Conservation (phyloP, 495 filamentous ascomycete genomes). For the Ascobolus immersus region DNA sequence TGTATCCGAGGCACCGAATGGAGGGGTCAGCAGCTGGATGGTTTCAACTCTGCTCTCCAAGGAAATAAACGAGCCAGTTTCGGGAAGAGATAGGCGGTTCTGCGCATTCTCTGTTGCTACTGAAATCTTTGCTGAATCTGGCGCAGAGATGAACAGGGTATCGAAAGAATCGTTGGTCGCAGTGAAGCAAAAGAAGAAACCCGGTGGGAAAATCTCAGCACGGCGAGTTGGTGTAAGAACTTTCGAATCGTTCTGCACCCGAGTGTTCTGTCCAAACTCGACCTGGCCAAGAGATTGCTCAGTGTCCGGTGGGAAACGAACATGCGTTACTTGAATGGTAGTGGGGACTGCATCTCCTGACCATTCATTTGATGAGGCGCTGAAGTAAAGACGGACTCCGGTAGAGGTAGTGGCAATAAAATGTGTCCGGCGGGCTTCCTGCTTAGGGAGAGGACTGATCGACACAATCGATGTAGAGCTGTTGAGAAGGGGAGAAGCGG, state of each 20-base stretch:
- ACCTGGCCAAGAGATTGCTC: slow-evolving; percentile 11
- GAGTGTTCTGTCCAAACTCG: slow-evolving; percentile 3
- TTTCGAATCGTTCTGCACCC: slow-evolving; percentile 12
- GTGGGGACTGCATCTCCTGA: slow-evolving; percentile 50
- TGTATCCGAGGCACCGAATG: slow-evolving; percentile 38
- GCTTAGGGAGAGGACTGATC: slow-evolving; percentile 55
- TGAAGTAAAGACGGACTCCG: slow-evolving; percentile 75
- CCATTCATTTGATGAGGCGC: slow-evolving; percentile 49
- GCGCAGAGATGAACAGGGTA: slow-evolving; percentile 55
- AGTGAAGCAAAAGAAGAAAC: slow-evolving; percentile 61
- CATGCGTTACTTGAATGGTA: slow-evolving; percentile 88
- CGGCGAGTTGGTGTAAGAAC: slow-evolving; percentile 11
- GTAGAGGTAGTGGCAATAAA: slow-evolving; percentile 76
- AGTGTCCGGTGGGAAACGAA: slow-evolving; percentile 62
- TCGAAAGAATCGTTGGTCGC: slow-evolving; percentile 26
- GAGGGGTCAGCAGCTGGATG: slow-evolving; percentile 43
- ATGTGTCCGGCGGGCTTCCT: slow-evolving; percentile 60
- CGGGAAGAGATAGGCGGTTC: slow-evolving; percentile 24
- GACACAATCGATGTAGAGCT: slow-evolving; percentile 46
- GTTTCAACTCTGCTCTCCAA: slow-evolving; percentile 47
- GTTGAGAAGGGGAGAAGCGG: slow-evolving; percentile 38
- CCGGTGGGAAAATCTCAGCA: slow-evolving; percentile 32
- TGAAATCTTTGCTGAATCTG: slow-evolving; percentile 59
- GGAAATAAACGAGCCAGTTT: slow-evolving; percentile 50
- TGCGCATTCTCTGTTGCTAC: slow-evolving; percentile 25